Conservation (phyloP, 148 eudicot species). For the Dianthus caryophyllus region DNA sequence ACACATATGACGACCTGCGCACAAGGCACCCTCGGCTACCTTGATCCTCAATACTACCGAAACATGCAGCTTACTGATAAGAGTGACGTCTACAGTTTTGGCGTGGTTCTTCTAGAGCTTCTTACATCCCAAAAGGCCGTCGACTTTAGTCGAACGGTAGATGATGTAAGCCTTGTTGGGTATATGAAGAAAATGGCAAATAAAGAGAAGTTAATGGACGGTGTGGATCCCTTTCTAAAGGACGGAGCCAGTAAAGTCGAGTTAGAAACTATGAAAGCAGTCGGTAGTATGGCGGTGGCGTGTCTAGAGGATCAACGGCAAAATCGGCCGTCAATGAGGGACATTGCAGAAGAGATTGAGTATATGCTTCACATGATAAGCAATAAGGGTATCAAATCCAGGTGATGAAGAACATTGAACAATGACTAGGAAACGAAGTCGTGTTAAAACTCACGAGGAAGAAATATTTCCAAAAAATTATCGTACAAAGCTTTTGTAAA, state of each 20-base stretch:
- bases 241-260: constrained; percentile 33
- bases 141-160: constrained; percentile 46
- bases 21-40: constrained; percentile 56
- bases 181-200: constrained; percentile 33
- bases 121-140: constrained; percentile 48
- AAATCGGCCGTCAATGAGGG: constrained; percentile 54
- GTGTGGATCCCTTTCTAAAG: constrained; percentile 36
- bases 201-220: constrained; percentile 33
- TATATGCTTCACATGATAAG: constrained; percentile 40
- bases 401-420: neutral
- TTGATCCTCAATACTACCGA: constrained; percentile 53
- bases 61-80: constrained; percentile 49
- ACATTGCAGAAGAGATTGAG: constrained; percentile 48
- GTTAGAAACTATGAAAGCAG: constrained; percentile 44
- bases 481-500: too few species aligned
- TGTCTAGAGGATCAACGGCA: constrained; percentile 45
- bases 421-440: too few species aligned
- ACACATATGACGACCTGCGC: constrained; percentile 48
- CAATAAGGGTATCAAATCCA: constrained; percentile 13
- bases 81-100: constrained; percentile 67
- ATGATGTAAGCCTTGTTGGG: constrained; percentile 41
- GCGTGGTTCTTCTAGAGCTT: constrained; percentile 52
- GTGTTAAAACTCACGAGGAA: too few species aligned
- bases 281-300: constrained; percentile 36
- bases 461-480: too few species aligned